These are phyloP conservation scores for Glycine soja DNA, from an alignment of 306 rosid genomes.

Conservation along the genomic window DNA sequence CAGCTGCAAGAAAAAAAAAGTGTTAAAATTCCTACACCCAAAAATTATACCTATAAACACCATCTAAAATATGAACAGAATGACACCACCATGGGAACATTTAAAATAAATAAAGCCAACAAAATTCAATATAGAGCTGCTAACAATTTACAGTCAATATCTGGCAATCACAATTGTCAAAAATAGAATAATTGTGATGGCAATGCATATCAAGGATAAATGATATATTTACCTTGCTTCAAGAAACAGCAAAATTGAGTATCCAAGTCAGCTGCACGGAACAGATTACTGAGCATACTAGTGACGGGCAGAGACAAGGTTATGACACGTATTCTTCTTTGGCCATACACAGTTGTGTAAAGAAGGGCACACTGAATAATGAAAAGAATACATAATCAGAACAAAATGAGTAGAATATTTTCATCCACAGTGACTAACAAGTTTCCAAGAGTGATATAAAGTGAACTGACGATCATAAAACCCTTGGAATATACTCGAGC, in stretches of 20 bases:
- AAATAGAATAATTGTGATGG: constrained; percentile 1
- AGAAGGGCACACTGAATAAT: constrained; percentile 88
- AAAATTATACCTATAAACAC: constrained; percentile 18
- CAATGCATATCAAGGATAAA: constrained; percentile 12
- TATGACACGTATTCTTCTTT: constrained; percentile 90
- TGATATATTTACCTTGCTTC: constrained; percentile 77
- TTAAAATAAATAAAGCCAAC: background rate
- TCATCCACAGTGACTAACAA: constrained; percentile 1
- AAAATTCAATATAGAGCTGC: constrained; percentile 24
- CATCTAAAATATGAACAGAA: constrained; percentile 13
- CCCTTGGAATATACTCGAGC: constrained; percentile 22
- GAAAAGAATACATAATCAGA: constrained; percentile 39
- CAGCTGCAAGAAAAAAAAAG: constrained; percentile 63
- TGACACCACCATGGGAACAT: constrained; percentile 38
- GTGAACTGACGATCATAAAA: constrained; percentile 30
- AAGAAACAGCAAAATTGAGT: constrained; percentile 94
- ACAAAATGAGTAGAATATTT: constrained; percentile 34
- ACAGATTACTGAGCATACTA: constrained; percentile 91
- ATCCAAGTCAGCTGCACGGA: constrained; percentile 98
- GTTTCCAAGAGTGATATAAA: constrained; percentile 24
- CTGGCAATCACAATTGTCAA: constrained; percentile 21
- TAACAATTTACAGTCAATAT: background rate
- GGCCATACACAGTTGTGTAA: constrained; percentile 93
- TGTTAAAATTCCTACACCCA: constrained; percentile 32
- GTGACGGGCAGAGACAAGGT: constrained; percentile 95